phyloP scores from a whole-genome alignment of 1,284 basidiomycete genomes.

The Ceratorhiza oryzae-sativae region DNA sequence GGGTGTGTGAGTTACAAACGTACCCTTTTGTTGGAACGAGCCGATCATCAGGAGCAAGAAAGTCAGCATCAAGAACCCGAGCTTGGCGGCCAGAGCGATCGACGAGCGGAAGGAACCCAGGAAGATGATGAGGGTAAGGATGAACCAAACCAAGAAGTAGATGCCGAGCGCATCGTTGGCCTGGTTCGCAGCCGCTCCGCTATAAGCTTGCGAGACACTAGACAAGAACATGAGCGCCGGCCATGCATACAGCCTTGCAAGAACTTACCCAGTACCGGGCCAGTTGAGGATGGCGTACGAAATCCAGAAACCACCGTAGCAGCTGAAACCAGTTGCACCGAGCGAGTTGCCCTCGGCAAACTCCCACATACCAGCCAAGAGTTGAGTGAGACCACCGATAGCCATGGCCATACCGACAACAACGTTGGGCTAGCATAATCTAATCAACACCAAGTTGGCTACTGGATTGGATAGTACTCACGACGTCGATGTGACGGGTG shows the following conservation, averaged over 20 bases:
- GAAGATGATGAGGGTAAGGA: conserved; percentile 45
- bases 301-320: conserved; percentile 49
- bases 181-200: conserved; percentile 21
- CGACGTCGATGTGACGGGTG: conserved; percentile 10
- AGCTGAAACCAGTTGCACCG: conserved; percentile 54
- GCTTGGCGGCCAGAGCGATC: conserved; percentile 49
- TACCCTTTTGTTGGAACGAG: conserved; percentile 38
- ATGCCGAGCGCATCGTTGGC: conserved; percentile 42
- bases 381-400: conserved; percentile 53
- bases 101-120: conserved; percentile 50
- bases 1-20: neutral
- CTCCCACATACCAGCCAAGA: conserved; percentile 49
- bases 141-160: conserved; percentile 45
- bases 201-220: conserved; percentile 40
- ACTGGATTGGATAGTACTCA: neutral
- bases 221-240: neutral
- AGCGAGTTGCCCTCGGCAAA: conserved; percentile 54
- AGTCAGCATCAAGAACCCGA: conserved; percentile 54
- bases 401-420: conserved; percentile 49
- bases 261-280: conserved; percentile 39
- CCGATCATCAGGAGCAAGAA: conserved; percentile 48
- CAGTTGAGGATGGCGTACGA: conserved; percentile 45
- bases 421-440: conserved; percentile 49
- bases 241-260: neutral
- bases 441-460: neutral